Evolutionary conservation across 169 alveolate genomes (phyloP).

Genomic region (Plasmodium relictum): DNA sequence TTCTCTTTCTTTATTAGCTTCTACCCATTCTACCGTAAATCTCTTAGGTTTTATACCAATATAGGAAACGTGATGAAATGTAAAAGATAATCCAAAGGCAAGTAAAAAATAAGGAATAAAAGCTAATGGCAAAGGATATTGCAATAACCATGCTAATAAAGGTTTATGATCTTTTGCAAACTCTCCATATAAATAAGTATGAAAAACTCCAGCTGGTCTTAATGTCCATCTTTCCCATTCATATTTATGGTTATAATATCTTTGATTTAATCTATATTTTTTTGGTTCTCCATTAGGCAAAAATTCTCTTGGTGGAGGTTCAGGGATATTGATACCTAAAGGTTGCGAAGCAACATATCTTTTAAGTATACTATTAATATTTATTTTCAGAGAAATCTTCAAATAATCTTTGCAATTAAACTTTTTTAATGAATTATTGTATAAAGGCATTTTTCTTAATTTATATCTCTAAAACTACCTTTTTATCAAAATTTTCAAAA

Average conservation of each 20-base stretch:
- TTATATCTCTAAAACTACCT: too few species aligned
- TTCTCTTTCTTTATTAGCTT: conserved; percentile 91
- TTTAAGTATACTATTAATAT: conserved; percentile 26
- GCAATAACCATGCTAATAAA: conserved; percentile 84
- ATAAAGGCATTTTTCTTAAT: too few species aligned
- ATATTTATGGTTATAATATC: conserved; percentile 88
- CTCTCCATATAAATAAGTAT: conserved; percentile 90
- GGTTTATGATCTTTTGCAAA: conserved; percentile 90
- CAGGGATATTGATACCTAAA: conserved; percentile 85
- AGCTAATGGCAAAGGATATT: conserved; percentile 82
- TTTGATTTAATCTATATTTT: conserved; percentile 86
- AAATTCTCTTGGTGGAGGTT: conserved; percentile 92
- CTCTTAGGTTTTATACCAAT: conserved; percentile 91
- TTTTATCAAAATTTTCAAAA: too few species aligned
- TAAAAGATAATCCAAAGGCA: conserved; percentile 84
- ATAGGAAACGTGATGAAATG: conserved; percentile 84
- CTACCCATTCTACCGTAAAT: conserved; percentile 91
- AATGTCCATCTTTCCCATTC: conserved; percentile 92
- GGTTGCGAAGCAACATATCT: conserved; percentile 76
- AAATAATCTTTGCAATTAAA: too few species aligned
- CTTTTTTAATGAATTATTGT: too few species aligned
- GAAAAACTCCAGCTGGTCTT: conserved; percentile 91
- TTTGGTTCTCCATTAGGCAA: conserved; percentile 90
- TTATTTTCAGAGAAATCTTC: conserved; percentile 12
- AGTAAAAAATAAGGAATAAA: conserved; percentile 85